Conservation (phyloP, 2,329 filamentous ascomycete genomes). For the Verticillium tricorpus region DNA sequence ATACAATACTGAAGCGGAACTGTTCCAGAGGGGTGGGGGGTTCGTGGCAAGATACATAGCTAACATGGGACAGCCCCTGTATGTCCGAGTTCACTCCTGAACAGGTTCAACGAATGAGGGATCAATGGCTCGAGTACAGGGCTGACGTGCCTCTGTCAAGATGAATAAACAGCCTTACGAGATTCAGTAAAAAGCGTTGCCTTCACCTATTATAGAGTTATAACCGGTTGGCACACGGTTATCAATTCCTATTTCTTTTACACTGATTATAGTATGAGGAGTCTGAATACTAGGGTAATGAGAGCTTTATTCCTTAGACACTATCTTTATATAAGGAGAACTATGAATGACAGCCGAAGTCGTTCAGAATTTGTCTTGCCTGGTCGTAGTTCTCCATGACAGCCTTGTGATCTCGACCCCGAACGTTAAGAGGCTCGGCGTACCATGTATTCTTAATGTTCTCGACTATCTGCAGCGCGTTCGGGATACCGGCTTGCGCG, state of each 20-base stretch:
- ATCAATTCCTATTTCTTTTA: no score
- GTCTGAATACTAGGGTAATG: no score
- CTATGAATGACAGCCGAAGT: neutral
- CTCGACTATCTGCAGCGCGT: neutral
- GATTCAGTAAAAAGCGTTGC: no score
- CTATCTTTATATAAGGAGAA: neutral
- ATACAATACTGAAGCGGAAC: neutral
- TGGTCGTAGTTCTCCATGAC: neutral
- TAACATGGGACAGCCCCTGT: neutral
- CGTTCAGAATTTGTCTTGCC: neutral
- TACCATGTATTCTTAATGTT: neutral
- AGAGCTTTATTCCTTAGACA: neutral
- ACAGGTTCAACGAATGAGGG: conserved; percentile 7
- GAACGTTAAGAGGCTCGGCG: rapidly evolving
- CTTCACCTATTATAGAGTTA: no score
- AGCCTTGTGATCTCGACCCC: neutral
- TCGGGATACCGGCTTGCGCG: neutral
- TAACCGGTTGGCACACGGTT: no score
- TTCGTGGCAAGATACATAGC: neutral
- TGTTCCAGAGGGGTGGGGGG: no score
- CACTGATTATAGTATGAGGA: no score
- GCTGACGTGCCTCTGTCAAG: neutral
- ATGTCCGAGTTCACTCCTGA: conserved; percentile 7
- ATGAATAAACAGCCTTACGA: no score
- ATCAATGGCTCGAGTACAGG: conserved; percentile 1